Evolutionary conservation across 192 early-diverging fungal species (phyloP).

Genomic region (Phycomyces blakesleeanus): DNA sequence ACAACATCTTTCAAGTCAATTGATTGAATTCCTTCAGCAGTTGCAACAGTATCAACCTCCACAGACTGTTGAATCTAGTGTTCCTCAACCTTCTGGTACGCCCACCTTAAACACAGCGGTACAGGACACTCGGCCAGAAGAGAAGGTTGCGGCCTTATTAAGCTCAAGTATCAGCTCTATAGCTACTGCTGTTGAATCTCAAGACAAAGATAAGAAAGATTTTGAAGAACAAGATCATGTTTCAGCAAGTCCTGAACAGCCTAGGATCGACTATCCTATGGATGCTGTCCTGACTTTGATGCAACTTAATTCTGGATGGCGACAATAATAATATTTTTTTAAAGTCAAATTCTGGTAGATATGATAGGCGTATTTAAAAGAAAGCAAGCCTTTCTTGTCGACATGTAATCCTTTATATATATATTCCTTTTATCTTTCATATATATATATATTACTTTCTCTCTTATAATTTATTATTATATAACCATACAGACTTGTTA

Average conservation of each 20-base stretch:
- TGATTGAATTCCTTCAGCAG: conserved; percentile 17
- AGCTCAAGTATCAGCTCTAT: conserved; percentile 8
- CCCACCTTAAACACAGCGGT: not conserved
- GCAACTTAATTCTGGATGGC: conserved; percentile 43
- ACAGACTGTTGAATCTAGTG: not conserved
- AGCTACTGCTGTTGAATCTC: not conserved
- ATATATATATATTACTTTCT: no score
- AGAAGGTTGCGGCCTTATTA: conserved; percentile 10
- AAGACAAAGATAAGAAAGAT: not conserved
- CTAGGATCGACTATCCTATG: conserved; percentile 42
- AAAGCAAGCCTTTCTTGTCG: not conserved
- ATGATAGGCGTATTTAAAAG: not conserved
- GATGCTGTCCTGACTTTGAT: conserved; percentile 44
- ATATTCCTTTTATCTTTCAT: no score
- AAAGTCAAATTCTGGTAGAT: not conserved
- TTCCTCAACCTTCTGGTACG: not conserved
- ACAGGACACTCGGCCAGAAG: conserved; percentile 9
- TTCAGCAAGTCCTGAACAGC: conserved; percentile 11
- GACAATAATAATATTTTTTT: conserved; percentile 8
- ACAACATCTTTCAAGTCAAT: conserved; percentile 7
- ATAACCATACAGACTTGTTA: no score
- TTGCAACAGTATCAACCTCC: conserved; percentile 21
- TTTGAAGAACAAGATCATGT: not conserved
- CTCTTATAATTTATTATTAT: no score
- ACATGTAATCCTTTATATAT: no score